Evolutionary conservation across 805 yeast species (phyloP), one percentile per base, ranked within the genome.

Genomic region (Metschnikowia aberdeeniae): DNA sequence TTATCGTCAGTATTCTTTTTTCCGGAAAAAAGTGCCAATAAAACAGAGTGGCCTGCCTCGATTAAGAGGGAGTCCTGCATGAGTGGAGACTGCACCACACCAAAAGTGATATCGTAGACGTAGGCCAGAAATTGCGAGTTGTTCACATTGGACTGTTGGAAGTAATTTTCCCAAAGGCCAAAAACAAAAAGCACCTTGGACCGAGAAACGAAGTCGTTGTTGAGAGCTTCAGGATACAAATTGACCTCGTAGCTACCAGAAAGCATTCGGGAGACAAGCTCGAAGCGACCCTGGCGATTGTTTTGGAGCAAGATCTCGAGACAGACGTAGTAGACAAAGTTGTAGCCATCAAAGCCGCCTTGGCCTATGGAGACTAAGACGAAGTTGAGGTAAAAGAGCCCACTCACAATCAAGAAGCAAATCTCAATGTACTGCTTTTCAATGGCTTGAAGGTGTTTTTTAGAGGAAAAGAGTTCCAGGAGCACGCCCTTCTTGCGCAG

Each of bases 1-100:
- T 40, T 46, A 26, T 54, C 51, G 10, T 46, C 43, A 6, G 49
- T 43, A 36, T 53, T 53, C 6, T 55, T 51, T 24, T 50, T 53
- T 28, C 61, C 62, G 12, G 75, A 56, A 43, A 70, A 68, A 42
- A 64, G 66, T 9, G 66, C 57, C 29, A 71, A 55, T 14, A 71
- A 49, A 0, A 82, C 84, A 0, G 89, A 80, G 58, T 85, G 92
- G 1, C 81, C 70, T 0, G 83, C 77, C 56, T 85, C 92, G 9
- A 81, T 61, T 5, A 80, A 52, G 2, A 57, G 63, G 22, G 50
- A 32, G n/a, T 57, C 57, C 4, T 37, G 34, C 17, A 64, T 53
- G 30, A 43, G 48, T 1, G 43, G 49, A 39, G 63, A 43, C 24
- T 50, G 49, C 20, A 63, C 71, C 30, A 75, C 52, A 28, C 62